Base-by-base conservation (phyloP, 177 flowering plant species). In the Vitis hybrid region DNA sequence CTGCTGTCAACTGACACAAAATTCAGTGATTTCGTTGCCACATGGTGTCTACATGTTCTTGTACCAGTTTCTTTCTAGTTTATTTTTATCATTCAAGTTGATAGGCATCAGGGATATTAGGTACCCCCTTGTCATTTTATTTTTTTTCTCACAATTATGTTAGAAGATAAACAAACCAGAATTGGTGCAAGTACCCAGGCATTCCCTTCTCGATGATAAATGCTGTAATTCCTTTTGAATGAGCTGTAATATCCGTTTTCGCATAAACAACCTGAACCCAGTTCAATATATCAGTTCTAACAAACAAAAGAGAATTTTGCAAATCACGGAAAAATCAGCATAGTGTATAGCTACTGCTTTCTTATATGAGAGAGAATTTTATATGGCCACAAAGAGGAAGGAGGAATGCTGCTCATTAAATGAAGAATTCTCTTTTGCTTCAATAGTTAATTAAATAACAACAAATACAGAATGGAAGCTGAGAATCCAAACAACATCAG, bases 141-240 rank as follows among this genome's bases (percentile, higher is more conserved):
- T 10, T 26, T 49, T 17, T 18, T 64, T 48, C 15, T 64, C 50
- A 64, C 10, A 64, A 17, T 32, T 21, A 49, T 11, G n/a, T 55
- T 2, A 62, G 11, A 21, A 62, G 4, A 52, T 40, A 54, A 55
- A 51, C 50, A 60, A 74, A 58, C 13, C 10, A 70, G 56, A 26
- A 57, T 52, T 55, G 32, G 40, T 51, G 23, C 56, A 62, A 70
- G 34, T 93, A 93, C 99, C 99, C 98, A 19, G 84, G 82, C 94
- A 92, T 92, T 64, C 90, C 99, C 74, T 96, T 96, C 86, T 96
- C 98, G 51, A 96, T 86, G 71, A 96, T 91, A 71, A 96, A 96
- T 72, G 99, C 97, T 9, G 99, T 94, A 61, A 96, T 92, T 82
- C 98, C 98, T 86, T 94, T 96, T 54, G 99, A 89, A 56, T 85